Evolutionary conservation across 768 basidiomycete species (phyloP), one percentile per base, ranked within the genome.

Genomic region (Postia placenta): DNA sequence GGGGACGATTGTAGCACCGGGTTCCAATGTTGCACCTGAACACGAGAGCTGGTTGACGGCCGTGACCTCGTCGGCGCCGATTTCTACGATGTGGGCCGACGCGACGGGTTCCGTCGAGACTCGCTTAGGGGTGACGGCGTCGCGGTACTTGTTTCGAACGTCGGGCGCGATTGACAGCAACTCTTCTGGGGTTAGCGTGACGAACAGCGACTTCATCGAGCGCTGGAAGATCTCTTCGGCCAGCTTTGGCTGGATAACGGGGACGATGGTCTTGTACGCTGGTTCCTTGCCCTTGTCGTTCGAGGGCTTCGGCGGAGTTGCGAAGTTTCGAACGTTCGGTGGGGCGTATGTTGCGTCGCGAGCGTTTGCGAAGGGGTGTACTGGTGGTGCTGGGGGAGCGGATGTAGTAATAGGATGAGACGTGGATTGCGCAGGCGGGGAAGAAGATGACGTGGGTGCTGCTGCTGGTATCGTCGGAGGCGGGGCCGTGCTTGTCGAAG

Each of bases 251-350:
- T 50, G 33, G 27, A 45, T 39, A 22, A 50, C 17, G 25, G 26
- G 51, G 25, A 22, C n/a, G 26, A 42, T 24, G 11, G 42, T 39
- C 17, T 27, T 22, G 35, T 52, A 52, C 1, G 51, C 51, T 3
- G 51, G 40, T 4, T 52, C 51, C 4, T 47, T 43, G 15, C 45
- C 48, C 27, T 37, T 36, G 3, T 19, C 26, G 7, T 19, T 5
- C 5, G 33, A 36, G 28, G 25, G 3, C 48, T 33, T 49, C 4
- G 55, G 14, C 39, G 52, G 26, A 49, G 52, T 5, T 33, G 48
- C 41, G 52, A 51, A 42, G 52, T 60, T 46, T 43, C 55, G 36
- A 39, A 54, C 12, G 28, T 52, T 2, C 19, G 47, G 25, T 23
- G 45, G 42, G 2, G 36, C 37, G 28, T 48, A 49, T 19, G 42